phyloP scores from a whole-genome alignment of 2,329 filamentous ascomycete genomes.

The Colletotrichum tropicale region DNA sequence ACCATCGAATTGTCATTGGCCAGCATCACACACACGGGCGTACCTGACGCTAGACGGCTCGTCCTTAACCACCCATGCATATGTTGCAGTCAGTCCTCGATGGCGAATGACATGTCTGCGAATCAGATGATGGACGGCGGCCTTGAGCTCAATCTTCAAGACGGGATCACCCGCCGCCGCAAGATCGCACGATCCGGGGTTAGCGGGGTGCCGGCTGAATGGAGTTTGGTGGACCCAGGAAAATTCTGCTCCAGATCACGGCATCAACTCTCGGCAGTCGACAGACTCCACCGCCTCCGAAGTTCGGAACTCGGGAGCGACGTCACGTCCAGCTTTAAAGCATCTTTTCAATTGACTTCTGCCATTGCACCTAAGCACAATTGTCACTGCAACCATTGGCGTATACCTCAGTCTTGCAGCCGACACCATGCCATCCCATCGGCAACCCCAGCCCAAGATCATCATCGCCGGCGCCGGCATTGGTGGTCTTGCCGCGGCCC shows the following conservation, averaged over 20 bases:
- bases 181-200: not conserved
- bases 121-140: no score
- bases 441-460: conserved; percentile 17
- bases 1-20: no score
- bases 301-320: not conserved
- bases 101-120: no score
- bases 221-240: not conserved
- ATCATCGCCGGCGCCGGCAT: conserved; percentile 29
- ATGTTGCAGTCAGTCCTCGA: no score
- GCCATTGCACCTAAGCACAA: not conserved
- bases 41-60: no score
- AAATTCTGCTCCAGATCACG: not conserved
- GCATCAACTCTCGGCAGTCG: not conserved
- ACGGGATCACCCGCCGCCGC: not conserved
- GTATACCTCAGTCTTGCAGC: not conserved
- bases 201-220: not conserved
- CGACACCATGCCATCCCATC: not conserved
- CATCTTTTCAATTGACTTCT: not conserved
- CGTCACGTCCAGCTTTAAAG: not conserved
- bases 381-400: not conserved
- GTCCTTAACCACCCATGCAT: no score
- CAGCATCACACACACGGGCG: no score
- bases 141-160: no score
- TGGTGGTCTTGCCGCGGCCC: conserved; percentile 7
- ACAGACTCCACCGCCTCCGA: not conserved